Evolutionary conservation across 2,329 filamentous ascomycete species (phyloP), one percentile per base, ranked within the genome.

Genomic region (Neonectria coccinea): DNA sequence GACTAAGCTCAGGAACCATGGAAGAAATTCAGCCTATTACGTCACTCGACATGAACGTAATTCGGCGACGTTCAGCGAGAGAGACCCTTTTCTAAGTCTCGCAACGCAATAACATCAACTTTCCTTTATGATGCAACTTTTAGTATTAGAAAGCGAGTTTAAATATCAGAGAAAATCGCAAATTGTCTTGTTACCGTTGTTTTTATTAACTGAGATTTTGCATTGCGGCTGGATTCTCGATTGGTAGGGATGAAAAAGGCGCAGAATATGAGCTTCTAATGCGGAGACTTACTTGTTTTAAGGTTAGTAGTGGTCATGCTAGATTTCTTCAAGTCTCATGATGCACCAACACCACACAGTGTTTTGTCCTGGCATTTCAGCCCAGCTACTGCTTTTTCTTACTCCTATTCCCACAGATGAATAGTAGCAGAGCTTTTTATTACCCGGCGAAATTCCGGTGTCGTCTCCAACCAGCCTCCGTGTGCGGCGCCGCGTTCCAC

Each of bases 311-410:
- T 1, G 16, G 5, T 6, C 7, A 39, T 8, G 36, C 6, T n/a
- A 8, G 5, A 39, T 16, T 16, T 39, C 66, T 66, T 58, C 31
- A 39, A 45, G 29, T 61, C 59, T 62, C 57, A 39, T 69, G 58
- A 39, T 69, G 58, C 59, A 65, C 67, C 27, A 60, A 63, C 54
- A 54, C 59, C 33, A 39, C 42, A 22, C 59, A 59, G 31, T 54
- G 52, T 36, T 29, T 59, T 31, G 39, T 51, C 22, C 25, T 41
- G 27, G 47, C 47, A 60, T 68, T 61, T 59, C 55, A 27, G 27
- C 14, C 31, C 42, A 18, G 55, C 16, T 36, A 10, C 18, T 22
- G 22, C 27, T 41, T 4, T 31, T 25, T 25, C 5, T 1, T 10
- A 22, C 33, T 33, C 16, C 18, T 45, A 2, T 36, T 51, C 36